A percentile compares a stretch with the other conserved stretches of the same genome.
Evolutionary conservation across 305 asterid genomes (phyloP).

Genomic region (Rubia balearica): DNA sequence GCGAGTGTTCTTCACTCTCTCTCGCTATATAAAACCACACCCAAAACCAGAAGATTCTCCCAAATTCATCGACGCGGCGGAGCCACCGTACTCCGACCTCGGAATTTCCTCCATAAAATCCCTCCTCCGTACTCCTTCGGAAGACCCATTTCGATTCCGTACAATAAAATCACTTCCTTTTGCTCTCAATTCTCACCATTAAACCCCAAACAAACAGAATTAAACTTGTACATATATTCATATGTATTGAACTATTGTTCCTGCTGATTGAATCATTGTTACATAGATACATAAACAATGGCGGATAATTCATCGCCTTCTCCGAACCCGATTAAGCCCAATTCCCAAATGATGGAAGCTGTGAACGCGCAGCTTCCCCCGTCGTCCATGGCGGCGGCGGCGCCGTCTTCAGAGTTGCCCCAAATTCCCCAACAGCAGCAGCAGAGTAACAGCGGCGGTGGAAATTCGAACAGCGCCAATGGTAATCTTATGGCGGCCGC

Average conservation of each 20-base stretch:
- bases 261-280: neutral
- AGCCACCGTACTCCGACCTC: conserved; percentile 9
- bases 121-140: neutral
- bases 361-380: conserved; percentile 33
- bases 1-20: neutral
- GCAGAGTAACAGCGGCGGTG: conserved; percentile 24
- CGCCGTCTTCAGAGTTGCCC: conserved; percentile 28
- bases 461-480: conserved; percentile 20
- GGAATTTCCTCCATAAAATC: neutral
- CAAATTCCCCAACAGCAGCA: conserved; percentile 26
- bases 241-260: neutral
- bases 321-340: conserved; percentile 44
- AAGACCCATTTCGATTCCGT: neutral
- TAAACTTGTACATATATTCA: neutral
- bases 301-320: conserved; percentile 60
- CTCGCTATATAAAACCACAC: neutral
- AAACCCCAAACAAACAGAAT: neutral
- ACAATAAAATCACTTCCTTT: neutral
- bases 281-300: conserved; percentile 20
- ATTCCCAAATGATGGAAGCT: conserved; percentile 32
- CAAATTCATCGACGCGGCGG: conserved; percentile 6
- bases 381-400: conserved; percentile 14
- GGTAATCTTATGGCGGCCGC: conserved; percentile 49
- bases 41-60: neutral
- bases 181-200: neutral